These are phyloP conservation scores for Heterobasidion occidentale DNA, from an alignment of 1,284 basidiomycete species.

Conservation along the genomic window DNA sequence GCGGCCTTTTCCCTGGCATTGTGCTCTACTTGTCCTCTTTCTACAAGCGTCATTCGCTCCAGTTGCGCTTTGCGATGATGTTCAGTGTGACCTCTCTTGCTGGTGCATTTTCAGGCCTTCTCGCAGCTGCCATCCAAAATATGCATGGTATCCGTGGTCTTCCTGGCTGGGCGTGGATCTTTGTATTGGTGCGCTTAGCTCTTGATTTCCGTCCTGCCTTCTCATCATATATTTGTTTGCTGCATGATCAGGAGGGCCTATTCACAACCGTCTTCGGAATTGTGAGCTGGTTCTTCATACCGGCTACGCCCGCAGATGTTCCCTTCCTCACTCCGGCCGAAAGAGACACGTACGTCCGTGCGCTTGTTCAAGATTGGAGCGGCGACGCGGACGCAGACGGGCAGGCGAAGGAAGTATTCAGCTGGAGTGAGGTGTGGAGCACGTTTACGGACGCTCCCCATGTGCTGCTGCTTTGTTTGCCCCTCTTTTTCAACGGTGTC, in stretches of 20 bases:
- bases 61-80: conserved; percentile 47
- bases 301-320: conserved; percentile 29
- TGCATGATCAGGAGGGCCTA: conserved; percentile 32
- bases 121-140: conserved; percentile 48
- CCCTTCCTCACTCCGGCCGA: conserved; percentile 25
- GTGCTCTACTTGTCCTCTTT: conserved; percentile 51
- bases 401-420: conserved; percentile 20
- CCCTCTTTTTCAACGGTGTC: conserved; percentile 16
- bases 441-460: conserved; percentile 25
- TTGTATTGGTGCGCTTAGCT: conserved; percentile 35
- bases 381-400: conserved; percentile 11
- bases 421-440: conserved; percentile 19
- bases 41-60: conserved; percentile 48
- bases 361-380: conserved; percentile 24
- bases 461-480: conserved; percentile 12
- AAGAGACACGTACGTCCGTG: conserved; percentile 22
- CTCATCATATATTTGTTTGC: conserved; percentile 9
- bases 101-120: conserved; percentile 55
- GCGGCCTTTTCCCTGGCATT: conserved; percentile 53
- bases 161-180: conserved; percentile 60
- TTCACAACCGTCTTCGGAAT: conserved; percentile 35
- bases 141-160: conserved; percentile 41
- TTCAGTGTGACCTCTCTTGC: conserved; percentile 53
- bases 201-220: not conserved
- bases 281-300: conserved; percentile 30